These are phyloP conservation scores for Aspergillus glaucus DNA, from an alignment of 2,329 filamentous ascomycete species.

Conservation along the genomic window DNA sequence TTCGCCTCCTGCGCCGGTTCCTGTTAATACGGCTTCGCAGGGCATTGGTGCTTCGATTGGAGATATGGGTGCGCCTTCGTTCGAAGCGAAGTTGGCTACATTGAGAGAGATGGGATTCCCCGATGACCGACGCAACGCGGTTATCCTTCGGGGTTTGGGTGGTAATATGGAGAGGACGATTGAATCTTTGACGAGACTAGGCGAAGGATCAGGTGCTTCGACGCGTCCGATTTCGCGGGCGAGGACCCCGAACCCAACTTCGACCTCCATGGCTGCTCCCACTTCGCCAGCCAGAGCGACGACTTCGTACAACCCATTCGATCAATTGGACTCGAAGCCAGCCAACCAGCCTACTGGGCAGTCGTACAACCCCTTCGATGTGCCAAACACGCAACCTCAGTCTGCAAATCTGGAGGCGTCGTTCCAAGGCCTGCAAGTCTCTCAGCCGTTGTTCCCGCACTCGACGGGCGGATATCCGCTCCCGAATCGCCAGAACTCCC, in stretches of 20 bases:
- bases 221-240: constrained; percentile 47
- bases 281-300: constrained; percentile 15
- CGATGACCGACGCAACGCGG: constrained; percentile 73
- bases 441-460: constrained; percentile 66
- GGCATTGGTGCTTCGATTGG: constrained; percentile 64
- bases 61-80: constrained; percentile 37
- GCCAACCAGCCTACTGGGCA: constrained; percentile 24
- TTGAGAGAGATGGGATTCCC: constrained; percentile 87
- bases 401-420: constrained; percentile 54
- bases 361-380: constrained; percentile 65
- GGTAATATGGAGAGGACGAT: constrained; percentile 82
- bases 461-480: constrained; percentile 58
- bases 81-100: constrained; percentile 68
- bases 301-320: constrained; percentile 61
- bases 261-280: constrained; percentile 13
- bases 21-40: constrained; percentile 25
- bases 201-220: constrained; percentile 48
- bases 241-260: constrained; percentile 45
- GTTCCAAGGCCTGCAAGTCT: constrained; percentile 69
- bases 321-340: constrained; percentile 43
- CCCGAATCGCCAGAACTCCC: constrained; percentile 35
- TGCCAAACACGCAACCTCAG: constrained; percentile 25
- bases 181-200: constrained; percentile 75
- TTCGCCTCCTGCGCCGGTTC: constrained; percentile 21
- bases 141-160: constrained; percentile 73